phyloP scores from a whole-genome alignment of 495 filamentous ascomycete species.

The Barbatosphaeria neglecta region DNA sequence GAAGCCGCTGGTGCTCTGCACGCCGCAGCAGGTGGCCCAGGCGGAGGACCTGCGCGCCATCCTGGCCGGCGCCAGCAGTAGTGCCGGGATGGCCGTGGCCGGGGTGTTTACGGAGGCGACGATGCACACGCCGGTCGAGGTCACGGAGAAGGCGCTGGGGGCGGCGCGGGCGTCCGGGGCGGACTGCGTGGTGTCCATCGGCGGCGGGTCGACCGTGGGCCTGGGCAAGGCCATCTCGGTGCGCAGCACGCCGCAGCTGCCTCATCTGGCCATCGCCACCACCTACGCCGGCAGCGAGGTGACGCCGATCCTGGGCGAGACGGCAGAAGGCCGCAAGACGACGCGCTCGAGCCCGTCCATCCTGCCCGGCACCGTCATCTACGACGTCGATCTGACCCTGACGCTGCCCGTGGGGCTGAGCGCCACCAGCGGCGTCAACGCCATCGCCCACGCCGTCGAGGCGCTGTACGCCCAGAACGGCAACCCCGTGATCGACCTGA shows the following conservation, averaged over 20 bases:
- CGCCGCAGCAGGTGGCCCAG: slow-evolving; percentile 42
- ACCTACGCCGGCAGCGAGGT: slow-evolving; percentile 63
- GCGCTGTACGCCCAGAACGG: slow-evolving; percentile 54
- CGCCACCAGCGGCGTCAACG: slow-evolving; percentile 47
- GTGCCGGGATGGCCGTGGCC: too few relatives aligned
- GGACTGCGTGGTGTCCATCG: slow-evolving; percentile 45
- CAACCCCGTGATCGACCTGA: slow-evolving; percentile 47
- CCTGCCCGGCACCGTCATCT: slow-evolving; percentile 53
- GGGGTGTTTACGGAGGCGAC: slow-evolving; percentile 52
- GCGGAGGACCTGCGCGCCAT: slow-evolving; percentile 38
- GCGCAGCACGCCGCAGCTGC: slow-evolving; percentile 39
- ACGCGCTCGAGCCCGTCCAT: slow-evolving; percentile 55
- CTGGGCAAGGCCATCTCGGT: slow-evolving; percentile 58
- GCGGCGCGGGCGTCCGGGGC: slow-evolving; percentile 36
- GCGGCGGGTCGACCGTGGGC: slow-evolving; percentile 55
- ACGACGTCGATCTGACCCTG: slow-evolving; percentile 55
- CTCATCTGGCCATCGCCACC: slow-evolving; percentile 56
- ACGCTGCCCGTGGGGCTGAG: slow-evolving; percentile 55
- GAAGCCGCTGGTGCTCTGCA: slow-evolving; percentile 47
- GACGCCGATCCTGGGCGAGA: slow-evolving; percentile 59
- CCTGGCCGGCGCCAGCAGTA: slow-evolving; percentile 36
- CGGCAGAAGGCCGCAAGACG: slow-evolving; percentile 50
- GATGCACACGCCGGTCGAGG: slow-evolving; percentile 56
- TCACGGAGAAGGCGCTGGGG: slow-evolving; percentile 49
- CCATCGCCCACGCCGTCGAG: slow-evolving; percentile 61